Percentiles rank a stretch among this genome's conserved stretches.
Conservation (phyloP, 768 basidiomycete species). For the Lactarius evosmus region DNA sequence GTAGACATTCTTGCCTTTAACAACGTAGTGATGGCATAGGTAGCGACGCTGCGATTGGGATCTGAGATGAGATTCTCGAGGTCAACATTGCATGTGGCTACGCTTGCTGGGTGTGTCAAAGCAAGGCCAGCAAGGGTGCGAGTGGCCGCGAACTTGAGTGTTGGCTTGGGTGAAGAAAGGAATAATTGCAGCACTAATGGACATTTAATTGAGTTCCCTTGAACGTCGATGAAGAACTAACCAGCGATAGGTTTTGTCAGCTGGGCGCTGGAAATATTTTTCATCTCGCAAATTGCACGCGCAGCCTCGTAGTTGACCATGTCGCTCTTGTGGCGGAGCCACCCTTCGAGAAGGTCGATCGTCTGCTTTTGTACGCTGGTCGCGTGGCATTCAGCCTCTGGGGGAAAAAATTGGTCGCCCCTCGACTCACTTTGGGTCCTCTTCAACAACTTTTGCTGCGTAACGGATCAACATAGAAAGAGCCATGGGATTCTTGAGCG, state of each 20-base stretch:
- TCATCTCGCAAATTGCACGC: conserved; percentile 96
- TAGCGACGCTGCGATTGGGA: conserved; percentile 92
- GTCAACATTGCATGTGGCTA: conserved; percentile 92
- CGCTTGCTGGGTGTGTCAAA: conserved; percentile 78
- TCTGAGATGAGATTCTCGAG: conserved; percentile 96
- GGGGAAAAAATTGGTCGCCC: neutral
- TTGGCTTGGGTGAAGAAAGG: conserved; percentile 91
- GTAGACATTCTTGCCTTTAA: conserved; percentile 64
- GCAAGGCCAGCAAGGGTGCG: conserved; percentile 91
- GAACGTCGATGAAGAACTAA: conserved; percentile 37
- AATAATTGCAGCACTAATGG: conserved; percentile 85
- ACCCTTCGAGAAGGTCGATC: conserved; percentile 89
- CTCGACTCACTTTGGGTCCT: conserved; percentile 89
- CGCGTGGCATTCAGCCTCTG: conserved; percentile 11
- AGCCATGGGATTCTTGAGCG: conserved; percentile 93
- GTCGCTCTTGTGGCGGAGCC: conserved; percentile 97
- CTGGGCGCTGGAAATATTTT: conserved; percentile 71
- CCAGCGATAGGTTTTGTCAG: conserved; percentile 87
- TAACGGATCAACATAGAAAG: conserved; percentile 98
- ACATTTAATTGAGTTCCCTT: neutral
- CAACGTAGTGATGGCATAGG: conserved; percentile 96
- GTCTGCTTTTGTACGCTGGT: conserved; percentile 86
- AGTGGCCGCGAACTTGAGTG: conserved; percentile 95
- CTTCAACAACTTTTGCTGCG: conserved; percentile 98
- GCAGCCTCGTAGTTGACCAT: conserved; percentile 99